Conservation (phyloP, 1,139 yeast genomes). For the Scheffersomyces cryptocercus region DNA sequence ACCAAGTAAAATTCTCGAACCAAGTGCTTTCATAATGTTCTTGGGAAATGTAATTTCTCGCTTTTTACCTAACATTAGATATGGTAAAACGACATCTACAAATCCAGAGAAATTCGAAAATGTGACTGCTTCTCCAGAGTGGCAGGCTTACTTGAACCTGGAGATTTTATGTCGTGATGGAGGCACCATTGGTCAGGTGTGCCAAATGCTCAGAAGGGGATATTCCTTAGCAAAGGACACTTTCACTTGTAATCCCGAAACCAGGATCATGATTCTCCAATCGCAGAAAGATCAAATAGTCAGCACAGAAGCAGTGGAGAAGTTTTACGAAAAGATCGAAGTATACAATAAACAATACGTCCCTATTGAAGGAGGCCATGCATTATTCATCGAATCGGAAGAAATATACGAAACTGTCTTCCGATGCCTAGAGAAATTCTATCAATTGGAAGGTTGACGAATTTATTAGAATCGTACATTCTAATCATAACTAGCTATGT, state of each 20-base stretch:
- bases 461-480: no score
- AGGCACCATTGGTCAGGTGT: conserved; percentile 19
- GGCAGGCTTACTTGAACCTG: conserved; percentile 18
- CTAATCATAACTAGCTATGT: neutral
- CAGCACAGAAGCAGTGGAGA: conserved; percentile 14
- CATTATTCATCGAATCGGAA: conserved; percentile 22
- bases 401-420: conserved; percentile 15
- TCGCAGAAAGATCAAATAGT: conserved; percentile 18
- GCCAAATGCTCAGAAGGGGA: conserved; percentile 20
- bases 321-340: conserved; percentile 15
- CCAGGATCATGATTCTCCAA: conserved; percentile 16
- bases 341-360: conserved; percentile 15
- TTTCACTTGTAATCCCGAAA: conserved; percentile 9
- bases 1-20: conserved; percentile 12
- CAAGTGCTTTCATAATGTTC: conserved; percentile 8
- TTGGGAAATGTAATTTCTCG: conserved; percentile 3
- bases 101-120: neutral
- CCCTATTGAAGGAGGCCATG: conserved; percentile 15
- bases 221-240: conserved; percentile 8
- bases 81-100: neutral
- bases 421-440: conserved; percentile 11
- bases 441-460: neutral
- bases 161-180: conserved; percentile 19
- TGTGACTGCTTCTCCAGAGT: conserved; percentile 19
- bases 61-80: neutral